These are phyloP conservation scores for Chondrus crispus DNA, from an alignment of 23 red algal species.

Conservation along the genomic window DNA sequence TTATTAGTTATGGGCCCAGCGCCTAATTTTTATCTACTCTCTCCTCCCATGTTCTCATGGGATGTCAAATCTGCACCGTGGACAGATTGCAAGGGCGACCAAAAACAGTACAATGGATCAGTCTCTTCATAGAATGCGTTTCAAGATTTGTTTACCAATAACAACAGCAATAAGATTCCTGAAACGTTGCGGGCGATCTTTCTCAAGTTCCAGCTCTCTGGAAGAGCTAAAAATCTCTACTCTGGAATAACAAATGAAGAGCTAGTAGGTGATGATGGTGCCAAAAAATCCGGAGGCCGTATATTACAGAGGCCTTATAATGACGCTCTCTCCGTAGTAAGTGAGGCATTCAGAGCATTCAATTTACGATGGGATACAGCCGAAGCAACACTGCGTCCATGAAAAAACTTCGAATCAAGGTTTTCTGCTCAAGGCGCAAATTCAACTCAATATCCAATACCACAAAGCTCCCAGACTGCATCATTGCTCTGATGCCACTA, in stretches of 20 bases:
- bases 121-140: not conserved
- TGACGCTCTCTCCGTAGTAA: not conserved
- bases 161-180: constrained; percentile 22
- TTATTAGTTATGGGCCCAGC: not conserved
- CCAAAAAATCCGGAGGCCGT: not conserved
- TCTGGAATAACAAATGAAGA: not conserved
- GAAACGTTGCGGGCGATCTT: not conserved
- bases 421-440: not conserved
- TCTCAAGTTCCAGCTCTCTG: constrained; percentile 2
- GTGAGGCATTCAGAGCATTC: not conserved
- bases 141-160: not conserved
- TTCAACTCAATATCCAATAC: constrained; percentile 35
- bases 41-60: not conserved
- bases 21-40: not conserved
- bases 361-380: too few species aligned
- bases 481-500: constrained; percentile 12
- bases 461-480: not conserved
- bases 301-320: not conserved
- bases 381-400: not conserved
- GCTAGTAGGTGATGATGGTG: not conserved
- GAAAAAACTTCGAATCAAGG: not conserved
- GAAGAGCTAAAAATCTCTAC: not conserved
- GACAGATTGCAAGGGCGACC: not conserved
- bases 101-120: not conserved
- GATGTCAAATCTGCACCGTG: not conserved